phyloP scores from a whole-genome alignment of 768 basidiomycete genomes.

The Boletales sp. region DNA sequence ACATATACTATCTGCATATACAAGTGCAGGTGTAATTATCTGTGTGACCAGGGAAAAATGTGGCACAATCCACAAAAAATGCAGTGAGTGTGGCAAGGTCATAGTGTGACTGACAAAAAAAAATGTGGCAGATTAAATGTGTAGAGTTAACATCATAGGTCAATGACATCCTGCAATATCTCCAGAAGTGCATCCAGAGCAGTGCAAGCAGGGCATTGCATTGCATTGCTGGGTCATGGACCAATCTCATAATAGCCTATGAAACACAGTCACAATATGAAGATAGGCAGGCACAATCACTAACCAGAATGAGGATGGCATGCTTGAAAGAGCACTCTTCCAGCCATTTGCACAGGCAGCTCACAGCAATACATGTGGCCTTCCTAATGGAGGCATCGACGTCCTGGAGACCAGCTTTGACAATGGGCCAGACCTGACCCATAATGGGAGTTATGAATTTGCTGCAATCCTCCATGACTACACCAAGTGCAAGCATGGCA shows the following conservation, averaged over 20 bases:
- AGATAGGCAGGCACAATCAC: conserved; percentile 22
- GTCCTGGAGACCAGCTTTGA: conserved; percentile 86
- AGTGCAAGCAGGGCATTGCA: conserved; percentile 93
- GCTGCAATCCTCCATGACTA: conserved; percentile 95
- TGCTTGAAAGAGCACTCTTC: conserved; percentile 88
- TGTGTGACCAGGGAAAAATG: too few species aligned
- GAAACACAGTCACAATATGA: background rate
- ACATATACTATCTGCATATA: too few species aligned
- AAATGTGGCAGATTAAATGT: too few species aligned
- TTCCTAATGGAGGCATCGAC: conserved; percentile 82
- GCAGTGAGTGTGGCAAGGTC: too few species aligned
- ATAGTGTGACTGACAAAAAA: too few species aligned
- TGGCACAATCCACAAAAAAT: too few species aligned
- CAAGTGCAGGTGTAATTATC: too few species aligned
- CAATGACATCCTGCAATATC: conserved; percentile 86
- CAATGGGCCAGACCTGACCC: conserved; percentile 87
- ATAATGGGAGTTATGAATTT: conserved; percentile 97
- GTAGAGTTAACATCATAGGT: too few species aligned
- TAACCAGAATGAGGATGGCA: conserved; percentile 76
- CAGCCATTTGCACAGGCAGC: conserved; percentile 96
- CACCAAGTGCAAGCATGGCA: conserved; percentile 93
- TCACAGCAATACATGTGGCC: conserved; percentile 93
- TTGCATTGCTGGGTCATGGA: conserved; percentile 84
- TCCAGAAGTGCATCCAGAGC: conserved; percentile 96
- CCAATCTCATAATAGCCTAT: conserved; percentile 86